Base-by-base conservation (phyloP, 1,139 yeast species). In the Saccharomycopsis crataegensis region DNA sequence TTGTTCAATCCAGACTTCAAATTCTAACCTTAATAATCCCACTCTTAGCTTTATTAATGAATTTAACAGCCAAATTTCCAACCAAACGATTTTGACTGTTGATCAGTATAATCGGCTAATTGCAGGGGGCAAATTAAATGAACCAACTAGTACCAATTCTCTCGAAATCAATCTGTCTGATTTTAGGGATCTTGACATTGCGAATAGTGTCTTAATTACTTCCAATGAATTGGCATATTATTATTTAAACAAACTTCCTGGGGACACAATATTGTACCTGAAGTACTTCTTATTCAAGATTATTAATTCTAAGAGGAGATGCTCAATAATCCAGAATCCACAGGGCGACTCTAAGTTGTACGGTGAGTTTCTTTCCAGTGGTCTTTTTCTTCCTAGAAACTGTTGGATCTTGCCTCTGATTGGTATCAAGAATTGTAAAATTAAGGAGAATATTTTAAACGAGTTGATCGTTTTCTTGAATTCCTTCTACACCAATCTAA, bases 211-310 rank as follows among this genome's bases (percentile, higher is more conserved):
- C 8, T 34, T 46, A n/a, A n/a, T 46, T n/a, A 32, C 49, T n/a
- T 9, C 31, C 12, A 33, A 7, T 11, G 49, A 46, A 33, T 28
- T 46, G 17, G 34, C 31, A 9, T 32, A 12, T 5, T 46, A 12
- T 46, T 17, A 31, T 12, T 12, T 14, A 3, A 56, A 54, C 49
- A 17, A 43, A n/a, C 11, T 48, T 7, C 57, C 59, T 11, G 17
- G n/a, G 16, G 52, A 54, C 36, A 49, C 38, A 40, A 16, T 56
- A 8, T 22, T 56, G 16, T 33, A 43, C 12, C 45, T 50, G 16
- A 56, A 56, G 33, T 56, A 54, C 37, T 55, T 56, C 17, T 36
- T 56, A 12, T 56, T 40, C 49, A 56, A 56, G 37, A 43, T 56
- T 41, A 38, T 56, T 12, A 54, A 55, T n/a, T 48, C 52, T 6